These are phyloP conservation scores for Mortierella sp. DNA, from an alignment of 371 early-diverging fungal genomes.

Conservation along the genomic window DNA sequence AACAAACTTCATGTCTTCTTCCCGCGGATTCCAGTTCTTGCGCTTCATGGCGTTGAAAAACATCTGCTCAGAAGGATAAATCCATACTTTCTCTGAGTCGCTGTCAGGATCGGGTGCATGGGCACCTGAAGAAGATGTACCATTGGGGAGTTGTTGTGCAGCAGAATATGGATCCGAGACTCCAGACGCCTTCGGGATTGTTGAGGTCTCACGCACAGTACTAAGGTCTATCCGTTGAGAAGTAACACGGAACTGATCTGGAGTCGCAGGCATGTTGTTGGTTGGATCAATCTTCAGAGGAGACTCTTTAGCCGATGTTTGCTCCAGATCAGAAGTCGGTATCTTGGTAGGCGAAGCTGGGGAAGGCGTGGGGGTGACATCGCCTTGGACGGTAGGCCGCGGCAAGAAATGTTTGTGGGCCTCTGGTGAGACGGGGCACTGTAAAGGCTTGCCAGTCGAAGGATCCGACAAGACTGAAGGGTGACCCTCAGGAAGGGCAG, in stretches of 20 bases:
- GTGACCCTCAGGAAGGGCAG: constrained; percentile 41
- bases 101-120: constrained; percentile 49
- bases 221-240: constrained; percentile 67
- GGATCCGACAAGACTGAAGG: constrained; percentile 23
- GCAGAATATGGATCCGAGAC: constrained; percentile 48
- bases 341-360: constrained; percentile 62
- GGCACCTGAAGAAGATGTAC: constrained; percentile 17
- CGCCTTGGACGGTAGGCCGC: constrained; percentile 12
- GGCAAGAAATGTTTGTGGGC: constrained; percentile 48
- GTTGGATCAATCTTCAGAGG: constrained; percentile 65
- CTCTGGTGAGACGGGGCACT: constrained; percentile 49
- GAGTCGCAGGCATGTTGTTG: constrained; percentile 81
- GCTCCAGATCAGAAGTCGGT: too few relatives aligned
- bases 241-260: constrained; percentile 66
- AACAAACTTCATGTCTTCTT: constrained; percentile 77
- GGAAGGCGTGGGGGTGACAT: constrained; percentile 55
- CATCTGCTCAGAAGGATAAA: constrained; percentile 96
- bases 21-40: constrained; percentile 85
- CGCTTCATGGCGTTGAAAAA: constrained; percentile 94
- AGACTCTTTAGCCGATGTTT: not conserved
- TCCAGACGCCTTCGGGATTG: constrained; percentile 72
- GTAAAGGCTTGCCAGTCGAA: constrained; percentile 30
- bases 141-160: constrained; percentile 52
- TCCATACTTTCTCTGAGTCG: constrained; percentile 75
- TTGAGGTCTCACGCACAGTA: constrained; percentile 71